Base-by-base conservation (phyloP, 768 basidiomycete genomes). In the Arthromyces matolae region DNA sequence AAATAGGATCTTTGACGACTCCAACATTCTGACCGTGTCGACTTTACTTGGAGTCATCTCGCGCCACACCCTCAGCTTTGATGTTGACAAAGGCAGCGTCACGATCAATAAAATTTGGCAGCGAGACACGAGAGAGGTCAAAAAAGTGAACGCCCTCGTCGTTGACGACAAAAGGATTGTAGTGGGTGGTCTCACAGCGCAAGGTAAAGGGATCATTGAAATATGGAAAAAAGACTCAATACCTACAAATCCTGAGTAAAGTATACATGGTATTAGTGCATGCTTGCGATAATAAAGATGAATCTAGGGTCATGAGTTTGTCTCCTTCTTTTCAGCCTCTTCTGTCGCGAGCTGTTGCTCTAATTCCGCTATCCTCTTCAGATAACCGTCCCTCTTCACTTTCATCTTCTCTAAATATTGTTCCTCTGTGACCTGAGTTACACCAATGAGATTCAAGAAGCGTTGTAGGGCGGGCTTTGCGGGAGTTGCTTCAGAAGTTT, bases 81-180 rank as follows among this genome's bases (percentile, higher is more conserved):
- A 72, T 38, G 65, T 65, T 8, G 62, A 60, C 7, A 59, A 67
- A 22, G 70, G 68, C 5, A 64, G 66, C 12, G 51, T 79, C 33
- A 62, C 65, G 37, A 43, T 83, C 23, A 67, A 71, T 32, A 66
- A 73, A 25, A 55, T 65, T 6, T 84, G 81, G 79, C 68, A 66
- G 42, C 65, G 65, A 18, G 65, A 78, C 36, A 71, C 73, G 34
- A 56, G 60, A 35, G 56, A 62, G 12, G 55, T 80, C 28, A 68
- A 71, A 33, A 92, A 89, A 64, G 84, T 87, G 18, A 91, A 90
- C 55, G 71, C 80, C 0, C 57, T 91, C 23, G 62, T 76, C 28
- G 66, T 66, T 8, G 76, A 73, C 38, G 72, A 73, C 1, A 67
- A 69, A 25, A 71, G 70, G 35, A 60, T 88, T 20, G 62, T 77